Conservation (phyloP, 1,284 basidiomycete species). For the Austroboletus niveus region DNA sequence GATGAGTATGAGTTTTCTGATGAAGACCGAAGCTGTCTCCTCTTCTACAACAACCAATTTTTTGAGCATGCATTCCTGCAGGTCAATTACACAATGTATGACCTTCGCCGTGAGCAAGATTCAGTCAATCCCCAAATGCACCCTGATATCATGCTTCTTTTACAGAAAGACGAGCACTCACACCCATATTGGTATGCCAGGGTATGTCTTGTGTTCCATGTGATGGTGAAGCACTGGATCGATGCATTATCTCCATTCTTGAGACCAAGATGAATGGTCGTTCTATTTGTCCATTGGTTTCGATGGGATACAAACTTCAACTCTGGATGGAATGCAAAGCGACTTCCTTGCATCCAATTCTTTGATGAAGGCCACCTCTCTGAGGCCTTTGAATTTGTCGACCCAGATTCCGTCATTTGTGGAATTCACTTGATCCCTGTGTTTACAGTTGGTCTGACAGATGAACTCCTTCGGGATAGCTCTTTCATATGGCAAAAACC, state of each 20-base stretch:
- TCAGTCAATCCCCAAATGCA: conserved; percentile 16
- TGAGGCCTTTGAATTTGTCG: neutral
- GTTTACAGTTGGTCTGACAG: neutral
- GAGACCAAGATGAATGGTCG: neutral
- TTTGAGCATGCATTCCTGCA: conserved; percentile 11
- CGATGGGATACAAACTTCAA: neutral
- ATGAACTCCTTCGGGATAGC: neutral
- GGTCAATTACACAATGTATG: conserved; percentile 32
- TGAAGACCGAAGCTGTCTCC: conserved; percentile 18
- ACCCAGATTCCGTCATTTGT: neutral
- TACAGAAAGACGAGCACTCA: conserved; percentile 3
- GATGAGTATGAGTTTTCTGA: conserved; percentile 31
- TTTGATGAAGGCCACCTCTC: neutral
- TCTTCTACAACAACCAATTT: conserved; percentile 5
- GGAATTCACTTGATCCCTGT: neutral
- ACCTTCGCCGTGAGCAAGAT: conserved; percentile 27
- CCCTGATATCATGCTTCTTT: conserved; percentile 13
- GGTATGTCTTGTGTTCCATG: conserved; percentile 11
- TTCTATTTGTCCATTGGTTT: neutral
- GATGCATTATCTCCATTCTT: neutral
- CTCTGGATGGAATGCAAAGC: neutral
- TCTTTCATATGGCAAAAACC: neutral
- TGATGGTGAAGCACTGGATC: conserved; percentile 12
- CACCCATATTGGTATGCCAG: conserved; percentile 37
- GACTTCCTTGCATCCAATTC: neutral